Evolutionary conservation across 306 rosid species (phyloP), one percentile per base, ranked within the genome.

Genomic region (Prunus salicina): DNA sequence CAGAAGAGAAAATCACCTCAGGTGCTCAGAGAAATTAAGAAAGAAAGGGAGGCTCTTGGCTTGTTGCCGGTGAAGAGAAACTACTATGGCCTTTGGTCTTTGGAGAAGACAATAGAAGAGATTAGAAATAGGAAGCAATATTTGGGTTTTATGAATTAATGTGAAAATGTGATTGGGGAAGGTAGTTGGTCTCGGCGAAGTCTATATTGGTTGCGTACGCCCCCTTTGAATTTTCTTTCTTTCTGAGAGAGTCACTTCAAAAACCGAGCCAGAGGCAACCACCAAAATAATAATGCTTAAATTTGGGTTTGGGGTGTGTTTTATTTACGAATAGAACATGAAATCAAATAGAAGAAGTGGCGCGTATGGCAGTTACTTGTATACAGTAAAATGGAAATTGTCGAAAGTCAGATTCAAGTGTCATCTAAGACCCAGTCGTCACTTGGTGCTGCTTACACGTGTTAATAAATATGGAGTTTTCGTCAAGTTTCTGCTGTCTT

Each of bases 1-100:
- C 82, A 76, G 77, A 64, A 78, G 73, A 38, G 64, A 76, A 84
- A 73, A 84, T 63, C 62, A 89, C 87, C 93, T 84, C 58, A 74
- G 82, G 62, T 24, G 79, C 73, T 60, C 53, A 25, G 52, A 50
- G 55, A 82, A 73, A 27, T 1, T 2, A 27, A 0, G 22, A 18
- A 49, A 68, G 30, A 69, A 18, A 34, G 34, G 2, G 58, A 52
- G 41, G 38, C 4, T 73, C 25, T 51, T 64, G 60, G 56, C 76
- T 14, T 22, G 19, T 19, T 46, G 69, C n/a, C 6, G 38, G 25
- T n/a, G 13, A 18, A 58, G 41, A 72, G 22, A 71, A n/a, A n/a
- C 45, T 1, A 25, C 53, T 1, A 25, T 53, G 56, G 56, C 41
- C 11, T 22, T 34, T 38, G 43, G 43, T 6, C 43, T 38, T 43